phyloP scores from a whole-genome alignment of 2,329 filamentous ascomycete species.

The Trichophyton equinum region DNA sequence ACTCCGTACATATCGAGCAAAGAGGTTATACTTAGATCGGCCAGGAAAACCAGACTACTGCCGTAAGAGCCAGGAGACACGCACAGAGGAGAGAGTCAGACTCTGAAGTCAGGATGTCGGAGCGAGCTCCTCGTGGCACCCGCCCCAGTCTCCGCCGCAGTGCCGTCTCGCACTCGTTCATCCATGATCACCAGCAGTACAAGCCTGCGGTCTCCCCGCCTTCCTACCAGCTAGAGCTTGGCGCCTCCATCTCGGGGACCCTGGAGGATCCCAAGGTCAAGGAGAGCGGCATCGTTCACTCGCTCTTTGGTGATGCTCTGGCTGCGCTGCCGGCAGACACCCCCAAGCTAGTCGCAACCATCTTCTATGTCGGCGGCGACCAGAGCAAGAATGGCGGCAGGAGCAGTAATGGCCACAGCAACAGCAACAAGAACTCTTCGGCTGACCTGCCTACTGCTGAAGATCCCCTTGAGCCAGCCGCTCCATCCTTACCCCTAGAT shows the following conservation, averaged over 20 bases:
- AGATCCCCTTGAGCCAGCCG: constrained; percentile 42
- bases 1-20: too few species aligned
- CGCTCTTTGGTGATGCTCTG: constrained; percentile 33
- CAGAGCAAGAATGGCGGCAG: too few species aligned
- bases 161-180: constrained; percentile 33
- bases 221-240: constrained; percentile 14
- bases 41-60: neutral
- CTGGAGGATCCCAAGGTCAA: constrained; percentile 23
- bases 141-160: constrained; percentile 34
- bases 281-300: constrained; percentile 36
- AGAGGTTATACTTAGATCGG: neutral
- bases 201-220: constrained; percentile 25
- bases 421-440: constrained; percentile 13
- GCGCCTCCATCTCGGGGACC: constrained; percentile 25
- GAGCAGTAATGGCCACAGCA: constrained; percentile 33
- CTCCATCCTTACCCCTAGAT: constrained; percentile 42
- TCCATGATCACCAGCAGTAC: constrained; percentile 39
- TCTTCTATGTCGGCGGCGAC: constrained; percentile 36
- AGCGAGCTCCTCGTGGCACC: constrained; percentile 18
- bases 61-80: neutral
- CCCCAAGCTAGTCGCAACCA: constrained; percentile 35
- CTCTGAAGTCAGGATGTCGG: neutral
- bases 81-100: neutral
- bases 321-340: constrained; percentile 29
- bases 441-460: constrained; percentile 33